phyloP scores from a whole-genome alignment of 2,329 filamentous ascomycete species.

The Aciculosporium take region DNA sequence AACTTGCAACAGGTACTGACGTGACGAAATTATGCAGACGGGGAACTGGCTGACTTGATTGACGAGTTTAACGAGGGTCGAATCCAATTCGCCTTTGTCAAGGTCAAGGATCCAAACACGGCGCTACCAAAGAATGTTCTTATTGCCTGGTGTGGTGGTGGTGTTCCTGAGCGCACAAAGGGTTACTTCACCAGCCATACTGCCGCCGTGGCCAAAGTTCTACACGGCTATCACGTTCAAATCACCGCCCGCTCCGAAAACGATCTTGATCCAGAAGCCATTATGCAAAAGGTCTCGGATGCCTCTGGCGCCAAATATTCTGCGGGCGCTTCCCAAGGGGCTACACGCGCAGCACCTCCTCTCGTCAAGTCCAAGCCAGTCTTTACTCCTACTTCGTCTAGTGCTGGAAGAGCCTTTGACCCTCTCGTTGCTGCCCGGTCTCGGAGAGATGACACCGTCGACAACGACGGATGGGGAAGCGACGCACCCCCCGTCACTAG shows the following conservation, averaged over 20 bases:
- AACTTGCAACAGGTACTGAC: conserved; percentile 9
- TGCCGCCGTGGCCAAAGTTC: conserved; percentile 74
- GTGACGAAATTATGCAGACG: conserved; percentile 44
- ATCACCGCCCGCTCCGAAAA: conserved; percentile 85
- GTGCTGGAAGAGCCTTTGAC: conserved; percentile 41
- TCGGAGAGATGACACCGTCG: conserved; percentile 44
- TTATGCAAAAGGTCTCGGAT: conserved; percentile 87
- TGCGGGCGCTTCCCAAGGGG: conserved; percentile 43
- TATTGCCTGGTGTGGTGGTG: conserved; percentile 93
- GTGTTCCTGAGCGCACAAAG: conserved; percentile 95
- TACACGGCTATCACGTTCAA: conserved; percentile 96
- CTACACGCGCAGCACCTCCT: conserved; percentile 43
- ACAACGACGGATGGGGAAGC: conserved; percentile 84
- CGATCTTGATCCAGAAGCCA: conserved; percentile 74
- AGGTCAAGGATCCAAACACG: conserved; percentile 90
- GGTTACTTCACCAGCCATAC: conserved; percentile 96
- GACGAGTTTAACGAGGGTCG: conserved; percentile 96
- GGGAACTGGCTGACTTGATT: conserved; percentile 75
- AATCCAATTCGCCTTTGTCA: conserved; percentile 92
- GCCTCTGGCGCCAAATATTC: conserved; percentile 93
- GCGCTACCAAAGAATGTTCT: conserved; percentile 79
- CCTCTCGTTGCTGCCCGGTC: conserved; percentile 53
- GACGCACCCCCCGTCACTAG: conserved; percentile 87
- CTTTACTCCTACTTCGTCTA: conserved; percentile 60
- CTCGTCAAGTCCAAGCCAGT: conserved; percentile 77